Percentiles rank a stretch among this genome's conserved stretches.
Evolutionary conservation across 1,284 basidiomycete species (phyloP).

Genomic region (Leucoagaricus sp.): DNA sequence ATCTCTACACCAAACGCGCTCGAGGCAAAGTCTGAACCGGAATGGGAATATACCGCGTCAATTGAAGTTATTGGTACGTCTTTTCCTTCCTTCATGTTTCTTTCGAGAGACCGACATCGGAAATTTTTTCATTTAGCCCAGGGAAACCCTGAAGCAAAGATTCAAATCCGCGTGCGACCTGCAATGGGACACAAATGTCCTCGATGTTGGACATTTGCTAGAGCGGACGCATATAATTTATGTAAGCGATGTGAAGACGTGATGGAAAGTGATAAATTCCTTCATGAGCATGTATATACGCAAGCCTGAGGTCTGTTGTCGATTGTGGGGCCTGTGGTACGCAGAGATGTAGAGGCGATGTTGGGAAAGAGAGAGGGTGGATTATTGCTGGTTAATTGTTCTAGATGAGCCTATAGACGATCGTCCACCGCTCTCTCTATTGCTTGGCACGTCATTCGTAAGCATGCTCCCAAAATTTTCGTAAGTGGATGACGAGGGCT

Average conservation of each 20-base stretch:
- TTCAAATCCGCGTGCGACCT: conserved; percentile 54
- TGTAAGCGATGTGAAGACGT: conserved; percentile 59
- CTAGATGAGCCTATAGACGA: too few species aligned
- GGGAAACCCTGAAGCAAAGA: conserved; percentile 35
- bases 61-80: conserved; percentile 45
- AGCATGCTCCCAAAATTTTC: too few species aligned
- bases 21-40: conserved; percentile 31
- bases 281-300: not conserved
- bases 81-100: not conserved
- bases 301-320: not conserved
- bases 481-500: too few species aligned
- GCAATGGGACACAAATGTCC: conserved; percentile 66
- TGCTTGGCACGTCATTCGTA: too few species aligned
- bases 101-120: too few species aligned
- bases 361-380: too few species aligned
- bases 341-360: too few species aligned
- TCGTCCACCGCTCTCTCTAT: too few species aligned
- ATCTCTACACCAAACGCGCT: conserved; percentile 45
- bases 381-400: too few species aligned
- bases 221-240: conserved; percentile 45
- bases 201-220: conserved; percentile 77
- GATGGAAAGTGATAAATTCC: conserved; percentile 15
- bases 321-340: too few species aligned
- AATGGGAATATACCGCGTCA: conserved; percentile 51
- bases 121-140: not conserved